Base-by-base conservation (phyloP, 2,329 filamentous ascomycete genomes). In the Sarocladium kiliense region DNA sequence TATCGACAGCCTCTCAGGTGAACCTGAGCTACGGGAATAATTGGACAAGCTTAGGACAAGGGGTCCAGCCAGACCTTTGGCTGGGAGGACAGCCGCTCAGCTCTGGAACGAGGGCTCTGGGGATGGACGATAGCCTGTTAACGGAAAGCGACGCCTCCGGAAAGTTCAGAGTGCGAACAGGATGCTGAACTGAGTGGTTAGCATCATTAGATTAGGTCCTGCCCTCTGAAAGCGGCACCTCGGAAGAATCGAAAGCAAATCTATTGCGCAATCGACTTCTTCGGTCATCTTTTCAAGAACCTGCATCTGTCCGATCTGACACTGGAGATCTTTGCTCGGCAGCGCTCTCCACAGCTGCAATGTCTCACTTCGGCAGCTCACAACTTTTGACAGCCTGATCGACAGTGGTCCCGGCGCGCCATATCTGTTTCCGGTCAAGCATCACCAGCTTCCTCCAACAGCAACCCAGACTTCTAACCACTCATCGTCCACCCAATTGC, bases 351-450 rank as follows among this genome's bases (percentile, higher is more conserved):
- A 12, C 30, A 32, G 30, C 6, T 32, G 7, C 12, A 6, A 47
- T 47, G 44, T 47, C 44, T 47, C 44, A 47, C 44, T 47, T 27
- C 25, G 44, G 44, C 44, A 12, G 30, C n/a, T n/a, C n/a, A n/a
- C 30, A 32, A 30, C n/a, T 23, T 6, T 23, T 32, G 30, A 16
- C 4, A 30, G 23, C 23, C 21, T 47, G 21, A 10, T n/a, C 23
- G 3, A 23, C 25, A 18, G 44, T 27, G 44, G n/a, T 6, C 5
- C 25, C 44, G 21, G 27, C 10, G 27, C 10, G 3, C 25, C 7
- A 47, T 10, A 3, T n/a, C 44, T 47, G 44, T 18, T 47, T 47
- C 9, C 44, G 44, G 44, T n/a, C 44, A 23, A 30, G 44, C 25
- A 27, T 47, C 44, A 25, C 36, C 30, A 39, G 7, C 30, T 12